Base-by-base conservation (phyloP, 495 filamentous ascomycete genomes). In the Penicillium steckii region DNA sequence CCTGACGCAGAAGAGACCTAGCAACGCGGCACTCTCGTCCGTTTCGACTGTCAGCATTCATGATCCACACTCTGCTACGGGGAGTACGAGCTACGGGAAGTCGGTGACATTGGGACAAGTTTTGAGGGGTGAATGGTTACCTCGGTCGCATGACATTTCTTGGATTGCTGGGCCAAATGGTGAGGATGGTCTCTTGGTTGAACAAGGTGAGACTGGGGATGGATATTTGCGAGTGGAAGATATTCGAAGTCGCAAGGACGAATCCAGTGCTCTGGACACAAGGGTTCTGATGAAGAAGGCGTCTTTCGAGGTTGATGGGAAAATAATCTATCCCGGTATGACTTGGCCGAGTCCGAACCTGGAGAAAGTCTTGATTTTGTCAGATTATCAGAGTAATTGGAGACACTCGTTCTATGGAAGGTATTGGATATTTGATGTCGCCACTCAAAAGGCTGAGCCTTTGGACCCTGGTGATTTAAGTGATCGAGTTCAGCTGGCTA, bases 351-450 rank as follows among this genome's bases (percentile, higher is more conserved):
- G 90, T 60, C 80, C 83, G 24, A 82, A 97, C 65, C 70, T 96
- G 55, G 87, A 87, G 65, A 92, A 86, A 53, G 91, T 98, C 2
- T 73, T 98, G 50, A 69, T 96, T 25, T 75, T 84, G 30, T 92
- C 91, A 4, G 75, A 90, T 32, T 59, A 74, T 3, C 65, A 77
- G 66, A 79, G 80, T 50, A 92, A 95, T 59, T 98, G 91, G 91
- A 80, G 94, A 56, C 85, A 97, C 68, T 97, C 92, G 0, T 92
- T 79, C 56, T 88, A 80, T 42, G 93, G 85, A 0, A 73, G 79
- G 12, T 98, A 96, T 68, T 98, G 90, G 89, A 85, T 98, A 44
- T 91, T 97, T 53, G 90, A 98, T 66, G 93, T 97, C 27, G 83
- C 80, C 18, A 88, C 83, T 2, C 92, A 97, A 63, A 83, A 73